Conservation (phyloP, 2,329 filamentous ascomycete genomes). For the Magnaporthales sp. region DNA sequence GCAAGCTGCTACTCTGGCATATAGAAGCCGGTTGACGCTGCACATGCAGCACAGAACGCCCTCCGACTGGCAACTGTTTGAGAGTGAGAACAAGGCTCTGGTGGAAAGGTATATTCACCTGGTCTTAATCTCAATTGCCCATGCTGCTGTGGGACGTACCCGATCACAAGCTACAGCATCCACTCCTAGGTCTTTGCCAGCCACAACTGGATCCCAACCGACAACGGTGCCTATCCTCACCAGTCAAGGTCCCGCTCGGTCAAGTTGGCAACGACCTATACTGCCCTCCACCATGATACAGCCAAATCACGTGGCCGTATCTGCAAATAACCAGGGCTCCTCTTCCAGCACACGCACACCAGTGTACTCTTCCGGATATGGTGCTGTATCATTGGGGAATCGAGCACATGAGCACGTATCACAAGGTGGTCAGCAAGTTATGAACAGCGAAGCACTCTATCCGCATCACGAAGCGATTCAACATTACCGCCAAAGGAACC, state of each 20-base stretch:
- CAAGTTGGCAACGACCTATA: neutral
- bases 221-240: neutral
- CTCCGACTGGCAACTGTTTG: neutral
- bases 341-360: neutral
- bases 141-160: neutral
- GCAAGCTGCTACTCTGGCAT: neutral
- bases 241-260: neutral
- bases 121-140: neutral
- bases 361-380: neutral
- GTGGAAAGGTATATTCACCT: neutral
- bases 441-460: neutral
- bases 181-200: neutral
- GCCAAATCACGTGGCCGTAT: neutral
- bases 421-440: neutral
- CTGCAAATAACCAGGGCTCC: neutral
- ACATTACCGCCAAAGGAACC: neutral
- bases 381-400: neutral
- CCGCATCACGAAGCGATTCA: neutral
- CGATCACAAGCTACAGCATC: neutral
- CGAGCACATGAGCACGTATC: neutral
- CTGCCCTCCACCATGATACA: neutral
- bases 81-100: neutral
- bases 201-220: neutral
- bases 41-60: neutral
- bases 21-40: neutral